Conservation (phyloP, 2,329 filamentous ascomycete genomes). For the Xylaria sp. region DNA sequence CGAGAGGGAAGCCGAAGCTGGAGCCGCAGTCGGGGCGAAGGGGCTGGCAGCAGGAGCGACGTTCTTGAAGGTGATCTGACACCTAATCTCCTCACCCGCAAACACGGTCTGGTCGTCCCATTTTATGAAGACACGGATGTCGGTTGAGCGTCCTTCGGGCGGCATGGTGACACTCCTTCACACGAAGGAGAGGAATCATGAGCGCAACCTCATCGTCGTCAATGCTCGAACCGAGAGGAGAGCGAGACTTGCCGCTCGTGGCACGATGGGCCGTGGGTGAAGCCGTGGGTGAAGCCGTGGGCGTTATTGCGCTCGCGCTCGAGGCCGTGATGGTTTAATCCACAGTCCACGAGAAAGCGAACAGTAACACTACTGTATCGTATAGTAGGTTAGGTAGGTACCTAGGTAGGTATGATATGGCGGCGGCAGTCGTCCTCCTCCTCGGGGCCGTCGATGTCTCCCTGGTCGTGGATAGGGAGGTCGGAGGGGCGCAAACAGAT, state of each 20-base stretch:
- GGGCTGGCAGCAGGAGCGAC: constrained; percentile 64
- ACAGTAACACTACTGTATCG: constrained; percentile 5
- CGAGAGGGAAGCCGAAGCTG: constrained; percentile 45
- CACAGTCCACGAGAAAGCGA: not conserved
- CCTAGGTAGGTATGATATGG: no score
- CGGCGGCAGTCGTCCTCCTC: constrained; percentile 1
- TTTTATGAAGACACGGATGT: constrained; percentile 94
- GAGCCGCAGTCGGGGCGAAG: constrained; percentile 56
- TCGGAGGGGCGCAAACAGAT: constrained; percentile 9
- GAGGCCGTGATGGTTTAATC: not conserved
- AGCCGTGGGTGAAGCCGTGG: not conserved
- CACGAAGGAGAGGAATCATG: constrained; percentile 49
- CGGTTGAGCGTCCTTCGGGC: constrained; percentile 62
- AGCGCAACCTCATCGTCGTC: constrained; percentile 46
- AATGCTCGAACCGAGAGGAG: constrained; percentile 8
- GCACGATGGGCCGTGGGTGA: constrained; percentile 17
- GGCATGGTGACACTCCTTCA: constrained; percentile 59
- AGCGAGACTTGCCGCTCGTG: constrained; percentile 23
- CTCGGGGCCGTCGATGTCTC: not conserved
- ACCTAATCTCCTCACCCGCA: constrained; percentile 94
- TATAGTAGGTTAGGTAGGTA: constrained; percentile 2
- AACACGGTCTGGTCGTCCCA: constrained; percentile 97
- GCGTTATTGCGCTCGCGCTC: not conserved
- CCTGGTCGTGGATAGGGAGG: constrained; percentile 13
- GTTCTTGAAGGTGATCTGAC: constrained; percentile 96